Evolutionary conservation across 192 early-diverging fungal species (phyloP), one percentile per base, ranked within the genome.

Genomic region (Spizellomyces sp.): DNA sequence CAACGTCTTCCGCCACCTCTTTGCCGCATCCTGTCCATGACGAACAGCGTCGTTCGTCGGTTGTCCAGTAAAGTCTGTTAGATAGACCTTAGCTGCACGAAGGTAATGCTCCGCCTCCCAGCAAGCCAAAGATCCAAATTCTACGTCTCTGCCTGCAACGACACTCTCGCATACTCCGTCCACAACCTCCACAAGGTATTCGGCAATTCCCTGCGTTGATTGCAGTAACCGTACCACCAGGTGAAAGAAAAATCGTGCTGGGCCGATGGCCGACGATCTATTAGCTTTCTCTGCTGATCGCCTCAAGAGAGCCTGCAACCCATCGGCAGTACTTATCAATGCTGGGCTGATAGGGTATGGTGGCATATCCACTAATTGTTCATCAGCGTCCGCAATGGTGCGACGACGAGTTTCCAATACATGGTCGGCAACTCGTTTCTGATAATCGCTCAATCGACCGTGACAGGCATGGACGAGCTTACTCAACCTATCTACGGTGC

Each of bases 401-500:
- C 58, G 47, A 10, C 58, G 64, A 9, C 64, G 62, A 17, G 66
- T 67, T 10, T 77, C 72, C 45, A 83, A 63, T 12, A 80, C 57
- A 57, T 79, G 67, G 9, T 81, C 84, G 5, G 84, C 64, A 58
- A 71, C 70, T 5, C 62, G 45, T 43, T 69, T 48, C 9, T 48
- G 58, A 21, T 42, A 8, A 17, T 62, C 52, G 44, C 66, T 56
- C 67, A 77, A 54, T 6, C 62, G 43, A 6, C 46, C 48, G 5
- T 70, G 52, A 10, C 54, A 66, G 6, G 8, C 44, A 19, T 65
- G 62, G 42, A 77, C 47, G 5, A 90, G 61, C 14, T 75, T 57
- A 8, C 60, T 67, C 10, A 85, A 69, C 42, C 84, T 75, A 70
- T 92, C 90, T 42, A 90, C 85, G 63, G 87, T 81, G 56, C 83